A percentile compares a stretch with the other conserved stretches of the same genome.
Evolutionary conservation across 306 rosid species (phyloP).

Genomic region (Lithocarpus polystachyus): DNA sequence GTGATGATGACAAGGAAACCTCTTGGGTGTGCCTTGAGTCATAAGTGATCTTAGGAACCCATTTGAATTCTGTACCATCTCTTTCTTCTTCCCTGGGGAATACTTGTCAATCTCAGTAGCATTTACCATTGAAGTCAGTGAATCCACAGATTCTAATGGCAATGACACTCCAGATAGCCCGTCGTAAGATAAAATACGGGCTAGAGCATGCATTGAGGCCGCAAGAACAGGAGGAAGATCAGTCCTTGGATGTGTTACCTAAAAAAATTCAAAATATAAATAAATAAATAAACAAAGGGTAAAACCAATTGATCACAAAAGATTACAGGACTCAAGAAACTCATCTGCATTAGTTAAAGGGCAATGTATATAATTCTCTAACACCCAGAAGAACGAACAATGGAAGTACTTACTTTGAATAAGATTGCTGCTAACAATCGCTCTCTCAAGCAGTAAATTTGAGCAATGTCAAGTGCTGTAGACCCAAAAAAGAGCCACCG

Average conservation of each 20-base stretch:
- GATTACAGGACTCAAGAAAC: not conserved
- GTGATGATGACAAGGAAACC: conserved; percentile 12
- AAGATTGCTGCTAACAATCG: conserved; percentile 69
- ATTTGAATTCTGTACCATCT: conserved; percentile 23
- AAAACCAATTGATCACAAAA: conserved; percentile 7
- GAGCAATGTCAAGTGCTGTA: conserved; percentile 90
- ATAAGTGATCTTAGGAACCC: conserved; percentile 24
- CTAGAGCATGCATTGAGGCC: conserved; percentile 53
- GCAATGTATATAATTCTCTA: not conserved
- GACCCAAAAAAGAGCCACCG: conserved; percentile 73
- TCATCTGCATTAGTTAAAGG: conserved; percentile 6
- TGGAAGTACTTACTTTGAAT: conserved; percentile 49
- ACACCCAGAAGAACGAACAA: not conserved
- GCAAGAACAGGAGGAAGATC: conserved; percentile 64
- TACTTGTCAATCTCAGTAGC: conserved; percentile 27
- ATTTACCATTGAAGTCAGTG: conserved; percentile 35
- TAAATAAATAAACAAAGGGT: conserved; percentile 3
- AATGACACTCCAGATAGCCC: conserved; percentile 50
- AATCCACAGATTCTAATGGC: conserved; percentile 28
- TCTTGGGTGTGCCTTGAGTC: not conserved
- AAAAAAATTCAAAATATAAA: not conserved
- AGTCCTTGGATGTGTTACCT: conserved; percentile 62
- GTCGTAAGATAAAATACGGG: conserved; percentile 61
- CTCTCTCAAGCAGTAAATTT: conserved; percentile 88
- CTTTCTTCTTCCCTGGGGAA: not conserved